phyloP scores from a whole-genome alignment of 768 basidiomycete genomes.

The Grammothele lineata region DNA sequence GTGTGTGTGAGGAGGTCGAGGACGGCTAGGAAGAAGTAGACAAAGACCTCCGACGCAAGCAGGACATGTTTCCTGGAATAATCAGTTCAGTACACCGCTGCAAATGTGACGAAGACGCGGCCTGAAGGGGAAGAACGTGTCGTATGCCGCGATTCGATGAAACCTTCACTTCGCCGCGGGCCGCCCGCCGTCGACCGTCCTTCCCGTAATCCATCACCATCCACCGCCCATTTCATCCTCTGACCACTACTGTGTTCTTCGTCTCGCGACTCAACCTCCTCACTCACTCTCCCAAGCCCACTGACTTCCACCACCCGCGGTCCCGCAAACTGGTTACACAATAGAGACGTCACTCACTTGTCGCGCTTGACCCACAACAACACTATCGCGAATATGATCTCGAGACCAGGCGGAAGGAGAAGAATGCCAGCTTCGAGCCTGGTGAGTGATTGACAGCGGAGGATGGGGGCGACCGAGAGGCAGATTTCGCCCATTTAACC shows the following conservation, averaged over 20 bases:
- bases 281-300: too few relatives aligned
- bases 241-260: too few relatives aligned
- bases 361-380: slow-evolving; percentile 41
- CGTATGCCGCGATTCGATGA: not conserved
- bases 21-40: slow-evolving; percentile 55
- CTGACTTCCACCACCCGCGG: too few relatives aligned
- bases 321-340: too few relatives aligned
- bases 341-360: slow-evolving; percentile 18
- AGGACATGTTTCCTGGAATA: slow-evolving; percentile 48
- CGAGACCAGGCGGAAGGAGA: slow-evolving; percentile 60
- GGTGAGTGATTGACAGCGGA: slow-evolving; percentile 62
- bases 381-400: slow-evolving; percentile 53
- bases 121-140: not conserved
- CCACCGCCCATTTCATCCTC: too few relatives aligned
- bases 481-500: slow-evolving; percentile 53
- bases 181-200: too few relatives aligned
- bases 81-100: slow-evolving; percentile 2
- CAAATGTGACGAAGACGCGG: too few relatives aligned
- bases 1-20: slow-evolving; percentile 58
- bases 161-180: too few relatives aligned
- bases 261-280: too few relatives aligned
- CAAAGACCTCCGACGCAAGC: slow-evolving; percentile 57
- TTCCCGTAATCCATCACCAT: too few relatives aligned
- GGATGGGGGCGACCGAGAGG: slow-evolving; percentile 63
- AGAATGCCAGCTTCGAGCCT: slow-evolving; percentile 43